Conservation (phyloP, 164 flowering plant species). For the Nymphaea thermarum region DNA sequence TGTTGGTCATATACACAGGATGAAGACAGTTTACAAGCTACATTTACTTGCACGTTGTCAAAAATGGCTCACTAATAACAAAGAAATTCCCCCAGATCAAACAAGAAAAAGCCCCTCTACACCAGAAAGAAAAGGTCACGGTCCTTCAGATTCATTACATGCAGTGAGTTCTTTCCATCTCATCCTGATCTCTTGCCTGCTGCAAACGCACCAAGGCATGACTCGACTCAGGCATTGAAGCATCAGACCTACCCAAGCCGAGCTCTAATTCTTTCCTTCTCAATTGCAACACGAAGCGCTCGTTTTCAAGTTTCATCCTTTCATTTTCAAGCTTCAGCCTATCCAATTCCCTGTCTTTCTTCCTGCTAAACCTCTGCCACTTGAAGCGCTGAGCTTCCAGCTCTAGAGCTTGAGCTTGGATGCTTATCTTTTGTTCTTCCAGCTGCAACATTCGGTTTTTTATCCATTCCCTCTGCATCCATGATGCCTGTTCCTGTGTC, state of each 20-base stretch:
- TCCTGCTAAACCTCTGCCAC: slow-evolving; percentile 62
- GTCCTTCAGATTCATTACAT: not conserved
- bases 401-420: slow-evolving; percentile 41
- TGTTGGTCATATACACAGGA: no score
- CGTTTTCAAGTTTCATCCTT: slow-evolving; percentile 34
- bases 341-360: slow-evolving; percentile 76
- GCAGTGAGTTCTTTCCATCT: slow-evolving; percentile 6
- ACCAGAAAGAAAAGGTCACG: no score
- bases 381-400: slow-evolving; percentile 66
- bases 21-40: no score
- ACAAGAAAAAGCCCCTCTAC: no score
- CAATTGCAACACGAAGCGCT: slow-evolving; percentile 30
- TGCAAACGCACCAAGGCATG: slow-evolving; percentile 6
- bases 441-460: slow-evolving; percentile 28
- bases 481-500: not conserved
- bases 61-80: no score
- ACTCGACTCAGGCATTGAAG: not conserved
- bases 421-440: slow-evolving; percentile 50
- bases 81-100: no score
- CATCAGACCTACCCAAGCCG: slow-evolving; percentile 5
- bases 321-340: slow-evolving; percentile 38
- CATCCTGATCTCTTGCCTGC: slow-evolving; percentile 3
- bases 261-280: slow-evolving; percentile 11
- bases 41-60: no score
- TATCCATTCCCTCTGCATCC: slow-evolving; percentile 67